phyloP scores from a whole-genome alignment of 257 asterid genomes.

The Solanum pinnatisectum region DNA sequence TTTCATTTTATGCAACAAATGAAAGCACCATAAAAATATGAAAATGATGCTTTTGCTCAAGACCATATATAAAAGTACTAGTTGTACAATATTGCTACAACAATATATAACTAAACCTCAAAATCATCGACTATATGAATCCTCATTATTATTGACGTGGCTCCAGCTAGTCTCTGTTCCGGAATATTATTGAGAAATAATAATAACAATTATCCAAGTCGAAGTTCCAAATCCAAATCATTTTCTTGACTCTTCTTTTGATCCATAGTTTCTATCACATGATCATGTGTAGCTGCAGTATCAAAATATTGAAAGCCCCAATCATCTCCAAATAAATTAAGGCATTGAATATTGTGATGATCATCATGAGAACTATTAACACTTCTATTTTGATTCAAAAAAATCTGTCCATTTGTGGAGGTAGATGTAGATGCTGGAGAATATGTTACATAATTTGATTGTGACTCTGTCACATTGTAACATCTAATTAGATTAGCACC shows the following conservation, averaged over 20 bases:
- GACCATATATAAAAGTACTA: too few species aligned
- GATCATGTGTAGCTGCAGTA: not conserved
- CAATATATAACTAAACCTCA: not conserved
- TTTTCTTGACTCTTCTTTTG: conserved; percentile 20
- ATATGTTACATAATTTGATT: conserved; percentile 6
- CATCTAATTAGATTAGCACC: not conserved
- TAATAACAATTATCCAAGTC: conserved; percentile 21
- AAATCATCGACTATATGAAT: not conserved
- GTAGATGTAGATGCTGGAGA: conserved; percentile 8
- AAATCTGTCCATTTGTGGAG: not conserved
- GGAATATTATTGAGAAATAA: not conserved
- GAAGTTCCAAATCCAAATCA: conserved; percentile 75
- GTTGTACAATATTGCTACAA: not conserved
- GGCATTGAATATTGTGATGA: not conserved
- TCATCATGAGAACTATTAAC: not conserved
- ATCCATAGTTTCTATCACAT: conserved; percentile 1
- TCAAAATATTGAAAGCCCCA: conserved; percentile 27
- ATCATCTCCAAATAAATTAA: conserved; percentile 11
- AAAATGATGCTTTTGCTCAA: not conserved
- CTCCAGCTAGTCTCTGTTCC: not conserved
- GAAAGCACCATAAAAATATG: not conserved
- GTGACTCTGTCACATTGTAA: not conserved
- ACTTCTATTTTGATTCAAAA: not conserved
- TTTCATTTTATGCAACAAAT: not conserved
- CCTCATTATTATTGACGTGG: not conserved